Evolutionary conservation across 1,284 basidiomycete species (phyloP).

Genomic region (Ceratobasidium papillatum): DNA sequence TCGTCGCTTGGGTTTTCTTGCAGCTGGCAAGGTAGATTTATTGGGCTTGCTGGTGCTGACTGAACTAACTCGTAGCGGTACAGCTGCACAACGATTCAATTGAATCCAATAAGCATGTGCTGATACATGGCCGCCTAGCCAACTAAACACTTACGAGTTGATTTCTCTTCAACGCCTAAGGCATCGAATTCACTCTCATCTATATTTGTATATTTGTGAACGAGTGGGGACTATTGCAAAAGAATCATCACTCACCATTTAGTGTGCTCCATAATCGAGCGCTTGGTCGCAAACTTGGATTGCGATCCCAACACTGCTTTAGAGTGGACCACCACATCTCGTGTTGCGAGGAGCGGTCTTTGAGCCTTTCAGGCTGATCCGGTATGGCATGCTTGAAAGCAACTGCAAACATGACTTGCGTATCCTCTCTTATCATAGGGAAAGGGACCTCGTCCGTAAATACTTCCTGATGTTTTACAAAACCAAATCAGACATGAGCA

Average conservation of each 20-base stretch:
- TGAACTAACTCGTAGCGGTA: conserved; percentile 5
- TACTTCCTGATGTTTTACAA: not conserved
- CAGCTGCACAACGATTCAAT: not conserved
- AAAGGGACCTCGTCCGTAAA: not conserved
- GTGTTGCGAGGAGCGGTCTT: not conserved
- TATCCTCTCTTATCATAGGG: not conserved
- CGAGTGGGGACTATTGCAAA: no score
- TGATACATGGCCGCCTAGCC: conserved; percentile 14
- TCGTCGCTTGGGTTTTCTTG: conserved; percentile 4
- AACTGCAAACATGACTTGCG: not conserved
- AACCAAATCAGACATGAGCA: no score
- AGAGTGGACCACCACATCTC: not conserved
- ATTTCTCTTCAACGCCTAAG: no score
- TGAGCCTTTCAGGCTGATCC: not conserved
- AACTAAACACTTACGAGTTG: conserved; percentile 26
- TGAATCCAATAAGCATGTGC: conserved; percentile 14
- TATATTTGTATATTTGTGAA: no score
- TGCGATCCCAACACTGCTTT: not conserved
- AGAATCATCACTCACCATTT: not conserved
- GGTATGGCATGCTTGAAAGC: not conserved
- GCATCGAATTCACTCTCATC: no score
- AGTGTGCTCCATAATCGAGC: not conserved
- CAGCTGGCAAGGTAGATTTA: not conserved
- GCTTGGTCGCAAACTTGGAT: not conserved
- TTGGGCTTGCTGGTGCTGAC: conserved; percentile 5